Evolutionary conservation across 306 rosid species (phyloP).

Genomic region (Castanea sativa): DNA sequence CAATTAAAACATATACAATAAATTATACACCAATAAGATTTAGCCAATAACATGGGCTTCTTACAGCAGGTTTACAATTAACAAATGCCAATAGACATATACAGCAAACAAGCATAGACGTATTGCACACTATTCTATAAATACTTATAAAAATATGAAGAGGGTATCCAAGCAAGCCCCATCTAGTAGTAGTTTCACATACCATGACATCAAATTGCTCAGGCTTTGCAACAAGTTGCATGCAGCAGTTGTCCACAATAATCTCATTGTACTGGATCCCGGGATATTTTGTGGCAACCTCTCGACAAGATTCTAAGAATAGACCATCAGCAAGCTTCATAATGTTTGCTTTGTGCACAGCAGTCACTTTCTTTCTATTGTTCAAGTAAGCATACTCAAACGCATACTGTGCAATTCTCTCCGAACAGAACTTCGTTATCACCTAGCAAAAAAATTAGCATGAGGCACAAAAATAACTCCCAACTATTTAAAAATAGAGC

Average conservation of each 20-base stretch:
- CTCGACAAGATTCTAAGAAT: conserved; percentile 83
- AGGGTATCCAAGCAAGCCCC: not conserved
- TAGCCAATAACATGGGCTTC: not conserved
- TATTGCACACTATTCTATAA: not conserved
- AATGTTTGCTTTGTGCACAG: conserved; percentile 96
- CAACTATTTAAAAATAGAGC: not conserved
- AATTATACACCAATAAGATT: no score
- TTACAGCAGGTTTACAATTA: not conserved
- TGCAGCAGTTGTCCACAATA: conserved; percentile 91
- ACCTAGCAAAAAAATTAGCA: conserved; percentile 60
- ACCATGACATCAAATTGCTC: conserved; percentile 97
- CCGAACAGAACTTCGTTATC: conserved; percentile 90
- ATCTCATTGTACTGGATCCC: conserved; percentile 68
- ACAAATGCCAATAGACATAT: not conserved
- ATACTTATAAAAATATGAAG: not conserved
- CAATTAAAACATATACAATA: no score
- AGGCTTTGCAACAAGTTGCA: conserved; percentile 90
- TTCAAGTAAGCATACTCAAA: conserved; percentile 89
- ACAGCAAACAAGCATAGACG: not conserved
- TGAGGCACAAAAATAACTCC: conserved; percentile 35
- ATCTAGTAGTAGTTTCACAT: conserved; percentile 20
- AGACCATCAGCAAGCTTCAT: conserved; percentile 93
- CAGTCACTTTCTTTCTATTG: conserved; percentile 92
- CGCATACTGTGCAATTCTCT: conserved; percentile 81
- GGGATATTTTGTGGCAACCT: conserved; percentile 69